These are phyloP conservation scores for Colletotrichum musicola DNA, from an alignment of 2,329 filamentous ascomycete species.

Conservation along the genomic window DNA sequence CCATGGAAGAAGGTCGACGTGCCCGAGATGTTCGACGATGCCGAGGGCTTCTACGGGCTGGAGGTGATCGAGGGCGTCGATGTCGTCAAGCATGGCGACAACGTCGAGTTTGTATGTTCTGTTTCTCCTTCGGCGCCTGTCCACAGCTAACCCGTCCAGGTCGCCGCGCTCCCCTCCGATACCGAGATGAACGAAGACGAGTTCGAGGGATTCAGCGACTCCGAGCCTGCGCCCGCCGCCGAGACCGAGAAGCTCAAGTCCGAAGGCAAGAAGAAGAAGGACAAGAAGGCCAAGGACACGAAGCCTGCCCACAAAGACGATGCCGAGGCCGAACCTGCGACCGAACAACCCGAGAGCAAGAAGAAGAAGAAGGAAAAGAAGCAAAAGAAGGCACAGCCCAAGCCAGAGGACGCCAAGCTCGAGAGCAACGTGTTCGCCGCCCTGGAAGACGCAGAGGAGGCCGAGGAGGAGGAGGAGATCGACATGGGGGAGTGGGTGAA, in stretches of 20 bases:
- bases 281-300: slow-evolving; percentile 45
- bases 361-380: slow-evolving; percentile 45
- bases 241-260: slow-evolving; percentile 47
- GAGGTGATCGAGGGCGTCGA: slow-evolving; percentile 95
- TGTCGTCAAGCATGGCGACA: slow-evolving; percentile 75
- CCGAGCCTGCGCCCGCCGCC: slow-evolving; percentile 46
- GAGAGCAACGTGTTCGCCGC: slow-evolving; percentile 66
- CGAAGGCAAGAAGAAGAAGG: slow-evolving; percentile 46
- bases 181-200: slow-evolving; percentile 57
- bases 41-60: slow-evolving; percentile 92
- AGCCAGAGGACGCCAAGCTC: slow-evolving; percentile 55
- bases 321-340: neutral
- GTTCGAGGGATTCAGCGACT: slow-evolving; percentile 76
- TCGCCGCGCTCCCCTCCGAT: slow-evolving; percentile 16
- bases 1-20: slow-evolving; percentile 72
- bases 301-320: neutral
- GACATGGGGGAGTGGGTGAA: slow-evolving; percentile 85
- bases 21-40: slow-evolving; percentile 85
- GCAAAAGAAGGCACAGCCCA: slow-evolving; percentile 47
- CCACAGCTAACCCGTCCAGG: slow-evolving; percentile 2
- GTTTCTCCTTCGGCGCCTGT: fast-evolving
- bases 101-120: slow-evolving; percentile 66
- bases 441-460: slow-evolving; percentile 66
- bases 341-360: slow-evolving; percentile 42
- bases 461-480: slow-evolving; percentile 70